Percentiles rank a stretch among this genome's conserved stretches.
phyloP scores from a whole-genome alignment of 2,329 filamentous ascomycete genomes.

The Pestalotiopsis sp. region DNA sequence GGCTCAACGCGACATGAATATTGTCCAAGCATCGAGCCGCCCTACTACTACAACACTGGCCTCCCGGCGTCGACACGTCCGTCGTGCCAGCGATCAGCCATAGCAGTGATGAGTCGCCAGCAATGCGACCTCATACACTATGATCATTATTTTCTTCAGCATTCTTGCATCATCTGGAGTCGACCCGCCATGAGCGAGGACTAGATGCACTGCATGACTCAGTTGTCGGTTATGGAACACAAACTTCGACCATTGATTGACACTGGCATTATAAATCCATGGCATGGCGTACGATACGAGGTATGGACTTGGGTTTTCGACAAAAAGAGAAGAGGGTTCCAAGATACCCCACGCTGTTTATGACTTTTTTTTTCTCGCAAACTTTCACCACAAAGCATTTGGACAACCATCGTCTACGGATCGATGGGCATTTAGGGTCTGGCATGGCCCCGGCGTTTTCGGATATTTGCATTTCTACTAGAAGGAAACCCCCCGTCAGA shows the following conservation, averaged over 20 bases:
- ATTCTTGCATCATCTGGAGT: not conserved
- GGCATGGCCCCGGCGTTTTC: conserved; percentile 12
- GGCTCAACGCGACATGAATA: not conserved
- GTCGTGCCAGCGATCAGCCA: not conserved
- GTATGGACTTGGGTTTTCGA: conserved; percentile 3
- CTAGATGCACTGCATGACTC: not conserved
- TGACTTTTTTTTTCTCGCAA: conserved; percentile 1
- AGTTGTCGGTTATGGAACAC: not conserved
- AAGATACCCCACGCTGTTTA: conserved; percentile 9
- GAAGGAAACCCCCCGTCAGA: not conserved
- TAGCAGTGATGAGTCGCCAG: not conserved
- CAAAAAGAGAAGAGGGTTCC: conserved; percentile 11
- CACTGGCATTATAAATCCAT: conserved; percentile 10
- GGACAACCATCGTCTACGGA: not conserved
- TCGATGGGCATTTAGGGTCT: not conserved
- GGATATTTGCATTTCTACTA: not conserved
- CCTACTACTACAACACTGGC: not conserved
- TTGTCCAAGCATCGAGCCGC: not conserved
- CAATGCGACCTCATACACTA: not conserved
- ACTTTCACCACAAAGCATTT: not conserved
- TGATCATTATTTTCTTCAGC: not conserved
- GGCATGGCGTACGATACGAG: conserved; percentile 13
- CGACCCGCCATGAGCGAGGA: not conserved
- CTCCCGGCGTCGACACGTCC: not conserved
- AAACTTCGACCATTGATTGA: not conserved